Base-by-base conservation (phyloP, 768 basidiomycete species). In the Lenzites betulinus region DNA sequence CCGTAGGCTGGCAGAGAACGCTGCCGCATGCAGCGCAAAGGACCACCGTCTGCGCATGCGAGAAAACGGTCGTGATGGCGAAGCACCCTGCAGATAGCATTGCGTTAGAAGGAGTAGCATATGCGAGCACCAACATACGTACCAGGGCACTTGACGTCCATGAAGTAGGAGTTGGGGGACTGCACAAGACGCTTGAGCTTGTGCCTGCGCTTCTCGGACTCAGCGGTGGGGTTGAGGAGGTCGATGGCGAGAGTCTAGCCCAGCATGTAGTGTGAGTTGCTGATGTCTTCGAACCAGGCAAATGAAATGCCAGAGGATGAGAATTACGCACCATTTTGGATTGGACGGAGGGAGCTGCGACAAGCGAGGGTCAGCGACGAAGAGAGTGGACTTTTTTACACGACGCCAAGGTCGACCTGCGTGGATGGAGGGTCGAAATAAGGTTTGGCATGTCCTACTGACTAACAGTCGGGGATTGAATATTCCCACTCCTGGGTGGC, bases 61-160 rank as follows among this genome's bases (percentile, higher is more conserved):
- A 98, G 88, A 99, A 99, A 70, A 98, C 95, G 67, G 94, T 95
- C 70, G 94, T 95, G 76, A 94, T 93, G 68, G 88, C 86, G 75
- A 94, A 94, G 83, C 94, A 96, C 65, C 93, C 93, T 92, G 67
- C 1, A 28, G 15, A 35, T 0, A 5, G 28, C 2, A 9, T 38
- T 11, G 20, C 54, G 50, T 60, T 26, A 60, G 39, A 20, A 55
- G 63, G 49, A 49, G 26, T 62, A 52, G 62, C 55, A 55, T 52
- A 58, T 47, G 7, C 60, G 44, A n/a, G 22, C 2, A 11, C 9
- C 25, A 16, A 0, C 11, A 25, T 20, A 79, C 88, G 60, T 63
- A 93, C 93, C 95, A 69, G 96, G 89, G 80, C 96, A 98, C 79
- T 98, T 99, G 70, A 98, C 95, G 72, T 99, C 97, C 97, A 99